A percentile compares a stretch with the other conserved stretches of the same genome.
phyloP scores from a whole-genome alignment of 208 protist genomes.

The Acanthamoeba rhysodes region DNA sequence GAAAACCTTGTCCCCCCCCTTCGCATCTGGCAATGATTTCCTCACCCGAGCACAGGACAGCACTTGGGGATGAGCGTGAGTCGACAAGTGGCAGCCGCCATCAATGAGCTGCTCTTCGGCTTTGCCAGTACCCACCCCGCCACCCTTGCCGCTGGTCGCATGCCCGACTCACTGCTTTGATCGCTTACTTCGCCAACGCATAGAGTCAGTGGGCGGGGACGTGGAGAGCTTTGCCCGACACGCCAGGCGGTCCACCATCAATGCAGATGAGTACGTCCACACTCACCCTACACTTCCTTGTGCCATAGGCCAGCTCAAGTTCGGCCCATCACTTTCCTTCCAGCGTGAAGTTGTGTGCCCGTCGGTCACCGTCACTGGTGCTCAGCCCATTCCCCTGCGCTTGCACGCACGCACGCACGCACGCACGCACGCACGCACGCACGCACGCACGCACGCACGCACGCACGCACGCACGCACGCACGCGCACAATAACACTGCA shows the following conservation, averaged over 20 bases:
- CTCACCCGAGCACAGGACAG: not conserved
- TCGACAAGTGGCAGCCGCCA: not conserved
- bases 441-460: too few relatives aligned
- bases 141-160: not conserved
- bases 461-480: too few relatives aligned
- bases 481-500: too few relatives aligned
- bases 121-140: not conserved
- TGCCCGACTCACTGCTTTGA: too few relatives aligned
- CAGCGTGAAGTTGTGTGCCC: not conserved
- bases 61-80: not conserved
- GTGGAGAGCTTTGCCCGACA: not conserved
- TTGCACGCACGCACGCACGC: too few relatives aligned
- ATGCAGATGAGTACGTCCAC: not conserved
- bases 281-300: not conserved
- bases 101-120: not conserved
- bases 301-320: too few relatives aligned
- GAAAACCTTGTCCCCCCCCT: too few relatives aligned
- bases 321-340: not conserved
- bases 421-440: too few relatives aligned
- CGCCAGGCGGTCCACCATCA: not conserved
- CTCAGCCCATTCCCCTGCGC: too few relatives aligned
- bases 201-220: not conserved
- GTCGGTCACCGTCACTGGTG: not conserved
- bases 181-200: too few relatives aligned
- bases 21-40: not conserved